Evolutionary conservation across 2,329 filamentous ascomycete species (phyloP).

Genomic region (Monosporascus ibericus): DNA sequence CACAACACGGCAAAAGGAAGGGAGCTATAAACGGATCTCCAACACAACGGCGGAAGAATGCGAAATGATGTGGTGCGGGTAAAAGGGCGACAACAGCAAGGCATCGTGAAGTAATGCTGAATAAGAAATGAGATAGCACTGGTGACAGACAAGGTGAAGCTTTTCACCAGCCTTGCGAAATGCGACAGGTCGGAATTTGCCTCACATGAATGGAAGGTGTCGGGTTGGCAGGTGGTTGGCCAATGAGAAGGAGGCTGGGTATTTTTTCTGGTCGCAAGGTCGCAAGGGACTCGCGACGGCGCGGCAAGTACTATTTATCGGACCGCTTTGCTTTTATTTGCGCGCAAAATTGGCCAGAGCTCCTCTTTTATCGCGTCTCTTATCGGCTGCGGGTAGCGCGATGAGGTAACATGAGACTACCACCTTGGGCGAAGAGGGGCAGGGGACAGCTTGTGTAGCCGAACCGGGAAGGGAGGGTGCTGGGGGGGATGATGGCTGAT

Average conservation of each 20-base stretch:
- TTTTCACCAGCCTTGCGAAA: conserved; percentile 14
- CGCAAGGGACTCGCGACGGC: conserved; percentile 7
- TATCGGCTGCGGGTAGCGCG: neutral
- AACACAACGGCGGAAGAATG: no score
- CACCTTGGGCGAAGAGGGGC: neutral
- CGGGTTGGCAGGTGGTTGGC: conserved; percentile 6
- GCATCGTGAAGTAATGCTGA: no score
- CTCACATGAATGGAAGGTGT: neutral
- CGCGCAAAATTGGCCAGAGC: neutral
- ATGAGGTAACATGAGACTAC: neutral
- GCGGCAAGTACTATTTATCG: conserved; percentile 9
- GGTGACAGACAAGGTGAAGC: neutral
- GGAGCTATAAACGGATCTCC: no score
- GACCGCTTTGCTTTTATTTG: conserved; percentile 7
- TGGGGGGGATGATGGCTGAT: no score
- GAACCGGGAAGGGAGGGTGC: no score
- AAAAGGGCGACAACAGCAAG: no score
- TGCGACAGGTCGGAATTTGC: conserved; percentile 10
- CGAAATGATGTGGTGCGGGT: no score
- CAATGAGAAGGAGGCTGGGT: conserved; percentile 10
- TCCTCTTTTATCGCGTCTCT: neutral
- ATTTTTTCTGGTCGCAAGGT: conserved; percentile 11
- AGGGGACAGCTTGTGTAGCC: neutral
- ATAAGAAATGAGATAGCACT: no score
- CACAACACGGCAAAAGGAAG: no score